Base-by-base conservation (phyloP, 2,329 filamentous ascomycete species). In the Sclerotinia sclerotiorum region DNA sequence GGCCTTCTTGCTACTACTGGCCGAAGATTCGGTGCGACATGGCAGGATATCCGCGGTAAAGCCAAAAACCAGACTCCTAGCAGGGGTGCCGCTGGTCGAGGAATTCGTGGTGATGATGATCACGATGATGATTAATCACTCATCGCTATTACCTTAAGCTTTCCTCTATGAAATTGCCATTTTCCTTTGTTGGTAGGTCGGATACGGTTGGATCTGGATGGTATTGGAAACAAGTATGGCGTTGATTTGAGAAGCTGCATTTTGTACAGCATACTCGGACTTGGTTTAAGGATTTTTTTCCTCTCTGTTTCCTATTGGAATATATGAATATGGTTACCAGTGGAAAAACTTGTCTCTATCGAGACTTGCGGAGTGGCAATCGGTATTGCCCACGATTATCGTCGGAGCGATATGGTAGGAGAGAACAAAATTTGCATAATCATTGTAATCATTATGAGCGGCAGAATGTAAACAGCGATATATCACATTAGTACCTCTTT, bases 1-100 rank as follows among this genome's bases (percentile, higher is more conserved):
- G 92, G 94, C 15, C 82, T 99, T 61, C 82, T 99, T 58, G 92
- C 93, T 0, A 93, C 88, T 74, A 97, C 93, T 0, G 88, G 93
- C 7, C 82, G 93, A 68, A 85, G 93, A 44, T 93, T 97, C 73
- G 90, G 91, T 55, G 92, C 92, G 6, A 93, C 91, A 1, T 97
- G 93, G 93, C 87, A 94, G 78, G 93, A 97, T 77, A 90, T 97
- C 63, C 92, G 90, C 1, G 85, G 54, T 78, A 76, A 74, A 57
- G 44, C 73, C 1, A 75, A 74, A 63, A 74, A 72, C 27, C 55
- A 70, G 15, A 64, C 42, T 35, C 58, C 68, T 19, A 68, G 58
- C 29, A 55, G 68, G 27, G 70, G 70, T 44, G 68, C 70, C 10
- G 73, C 72, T 48, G 72, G 70, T 58, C 68, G 71, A 46, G 69